Conservation (phyloP, 1,284 basidiomycete genomes). For the Rhizopogon parksii region DNA sequence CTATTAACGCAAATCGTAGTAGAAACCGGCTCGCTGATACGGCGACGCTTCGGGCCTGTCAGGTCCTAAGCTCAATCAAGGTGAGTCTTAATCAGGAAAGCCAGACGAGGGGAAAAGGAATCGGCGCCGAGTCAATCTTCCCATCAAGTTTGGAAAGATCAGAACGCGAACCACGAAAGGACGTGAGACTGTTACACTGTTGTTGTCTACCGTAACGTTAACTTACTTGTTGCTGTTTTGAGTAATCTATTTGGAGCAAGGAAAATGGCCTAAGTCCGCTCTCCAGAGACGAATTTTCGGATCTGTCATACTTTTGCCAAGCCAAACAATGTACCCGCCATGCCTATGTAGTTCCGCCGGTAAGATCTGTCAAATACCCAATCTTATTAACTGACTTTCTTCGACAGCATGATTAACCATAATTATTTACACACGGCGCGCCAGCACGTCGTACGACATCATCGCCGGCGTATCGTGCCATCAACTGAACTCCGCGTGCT, state of each 20-base stretch:
- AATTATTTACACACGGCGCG: background rate
- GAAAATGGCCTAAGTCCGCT: constrained; percentile 2
- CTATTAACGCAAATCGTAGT: constrained; percentile 10
- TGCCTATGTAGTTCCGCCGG: background rate
- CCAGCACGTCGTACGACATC: background rate
- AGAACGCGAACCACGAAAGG: constrained; percentile 16
- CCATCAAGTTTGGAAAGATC: constrained; percentile 16
- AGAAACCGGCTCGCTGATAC: constrained; percentile 9
- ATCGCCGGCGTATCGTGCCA: too few species aligned
- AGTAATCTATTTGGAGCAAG: constrained; percentile 2
- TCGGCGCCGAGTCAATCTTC: constrained; percentile 14
- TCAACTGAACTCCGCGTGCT: too few species aligned
- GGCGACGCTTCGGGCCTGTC: background rate
- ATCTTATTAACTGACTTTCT: background rate
- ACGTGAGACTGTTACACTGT: constrained; percentile 18
- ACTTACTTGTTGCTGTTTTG: constrained; percentile 3
- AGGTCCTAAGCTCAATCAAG: constrained; percentile 11
- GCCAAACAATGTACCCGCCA: background rate
- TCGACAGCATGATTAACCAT: background rate
- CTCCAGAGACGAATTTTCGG: background rate
- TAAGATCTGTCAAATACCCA: background rate
- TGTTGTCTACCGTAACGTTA: constrained; percentile 6
- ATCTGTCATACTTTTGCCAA: background rate
- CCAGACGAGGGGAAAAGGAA: constrained; percentile 12
- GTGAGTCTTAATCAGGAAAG: constrained; percentile 10